A percentile compares a stretch with the other conserved stretches of the same genome.
These are phyloP conservation scores for Debaryomycetaceae sp. DNA, from an alignment of 1,139 yeast genomes.

Conservation along the genomic window DNA sequence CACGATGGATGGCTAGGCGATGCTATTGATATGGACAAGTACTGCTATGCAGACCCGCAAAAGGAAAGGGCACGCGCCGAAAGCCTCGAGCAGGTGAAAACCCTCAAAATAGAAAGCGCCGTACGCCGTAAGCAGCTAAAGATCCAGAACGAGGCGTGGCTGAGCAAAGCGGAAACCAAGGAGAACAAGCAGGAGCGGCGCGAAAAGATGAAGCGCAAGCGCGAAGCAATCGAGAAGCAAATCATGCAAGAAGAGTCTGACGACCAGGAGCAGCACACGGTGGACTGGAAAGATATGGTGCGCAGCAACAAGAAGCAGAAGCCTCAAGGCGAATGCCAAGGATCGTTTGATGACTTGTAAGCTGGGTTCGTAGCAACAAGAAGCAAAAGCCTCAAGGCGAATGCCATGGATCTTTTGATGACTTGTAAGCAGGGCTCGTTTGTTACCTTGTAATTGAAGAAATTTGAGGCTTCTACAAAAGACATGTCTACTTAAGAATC, in stretches of 20 bases:
- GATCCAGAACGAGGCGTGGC: slow-evolving; percentile 70
- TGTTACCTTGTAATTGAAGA: slow-evolving; percentile 1
- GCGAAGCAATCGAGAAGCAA: slow-evolving; percentile 53
- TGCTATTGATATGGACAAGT: slow-evolving; percentile 53
- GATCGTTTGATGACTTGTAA: slow-evolving; percentile 65
- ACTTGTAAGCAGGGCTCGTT: slow-evolving; percentile 34
- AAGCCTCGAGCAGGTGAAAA: slow-evolving; percentile 40
- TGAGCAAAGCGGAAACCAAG: slow-evolving; percentile 53
- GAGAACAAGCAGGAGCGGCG: slow-evolving; percentile 55
- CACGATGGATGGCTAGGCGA: slow-evolving; percentile 66
- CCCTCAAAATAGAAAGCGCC: slow-evolving; percentile 33
- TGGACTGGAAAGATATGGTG: slow-evolving; percentile 86
- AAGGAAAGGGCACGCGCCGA: slow-evolving; percentile 56
- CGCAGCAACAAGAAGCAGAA: slow-evolving; percentile 51
- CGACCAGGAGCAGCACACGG: slow-evolving; percentile 44
- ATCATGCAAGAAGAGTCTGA: slow-evolving; percentile 35
- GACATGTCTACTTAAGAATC: too few species aligned
- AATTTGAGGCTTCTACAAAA: too few species aligned
- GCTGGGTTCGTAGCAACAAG: slow-evolving; percentile 38
- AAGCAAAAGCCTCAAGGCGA: slow-evolving; percentile 31
- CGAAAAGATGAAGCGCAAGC: slow-evolving; percentile 49
- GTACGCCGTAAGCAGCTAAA: slow-evolving; percentile 37
- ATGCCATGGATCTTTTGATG: slow-evolving; percentile 64
- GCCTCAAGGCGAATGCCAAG: slow-evolving; percentile 31
- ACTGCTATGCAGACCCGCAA: slow-evolving; percentile 49